Conservation (phyloP, 768 basidiomycete genomes). For the Trametes cinnabarina region DNA sequence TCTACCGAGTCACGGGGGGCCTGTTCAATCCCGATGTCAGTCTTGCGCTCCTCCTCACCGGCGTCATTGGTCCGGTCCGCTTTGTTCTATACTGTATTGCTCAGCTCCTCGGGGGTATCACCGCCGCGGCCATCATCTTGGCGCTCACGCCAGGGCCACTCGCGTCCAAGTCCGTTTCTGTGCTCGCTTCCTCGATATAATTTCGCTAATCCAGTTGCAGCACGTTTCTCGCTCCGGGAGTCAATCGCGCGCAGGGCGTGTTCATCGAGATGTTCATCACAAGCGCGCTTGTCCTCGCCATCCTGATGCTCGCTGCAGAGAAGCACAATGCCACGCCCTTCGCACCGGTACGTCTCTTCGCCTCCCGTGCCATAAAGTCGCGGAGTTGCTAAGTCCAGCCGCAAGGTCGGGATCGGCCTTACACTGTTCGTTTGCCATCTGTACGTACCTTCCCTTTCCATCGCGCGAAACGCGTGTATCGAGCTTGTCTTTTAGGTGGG, state of each 20-base stretch:
- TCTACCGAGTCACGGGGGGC: constrained; percentile 62
- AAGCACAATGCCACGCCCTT: constrained; percentile 66
- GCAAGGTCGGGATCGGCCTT: constrained; percentile 61
- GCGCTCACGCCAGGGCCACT: constrained; percentile 55
- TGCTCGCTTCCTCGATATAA: neutral
- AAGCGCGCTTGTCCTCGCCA: constrained; percentile 53
- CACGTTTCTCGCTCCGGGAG: constrained; percentile 43
- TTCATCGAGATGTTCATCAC: constrained; percentile 77
- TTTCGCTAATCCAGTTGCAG: constrained; percentile 30
- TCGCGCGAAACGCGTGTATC: too few species aligned
- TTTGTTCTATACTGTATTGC: constrained; percentile 61
- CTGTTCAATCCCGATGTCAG: constrained; percentile 67
- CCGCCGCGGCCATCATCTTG: constrained; percentile 53
- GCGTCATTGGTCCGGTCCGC: constrained; percentile 52
- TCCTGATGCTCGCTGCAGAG: constrained; percentile 74
- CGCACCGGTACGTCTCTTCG: constrained; percentile 49
- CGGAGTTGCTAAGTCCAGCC: neutral
- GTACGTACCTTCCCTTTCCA: constrained; percentile 33
- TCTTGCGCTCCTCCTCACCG: constrained; percentile 56
- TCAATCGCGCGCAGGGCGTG: constrained; percentile 55
- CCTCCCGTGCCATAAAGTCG: neutral
- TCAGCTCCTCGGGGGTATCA: constrained; percentile 59
- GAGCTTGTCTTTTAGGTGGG: too few species aligned
- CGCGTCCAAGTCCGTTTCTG: constrained; percentile 47
- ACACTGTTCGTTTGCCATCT: constrained; percentile 63